Evolutionary conservation across 1,284 basidiomycete genomes (phyloP).

Genomic region (Porogramme epimiltina): DNA sequence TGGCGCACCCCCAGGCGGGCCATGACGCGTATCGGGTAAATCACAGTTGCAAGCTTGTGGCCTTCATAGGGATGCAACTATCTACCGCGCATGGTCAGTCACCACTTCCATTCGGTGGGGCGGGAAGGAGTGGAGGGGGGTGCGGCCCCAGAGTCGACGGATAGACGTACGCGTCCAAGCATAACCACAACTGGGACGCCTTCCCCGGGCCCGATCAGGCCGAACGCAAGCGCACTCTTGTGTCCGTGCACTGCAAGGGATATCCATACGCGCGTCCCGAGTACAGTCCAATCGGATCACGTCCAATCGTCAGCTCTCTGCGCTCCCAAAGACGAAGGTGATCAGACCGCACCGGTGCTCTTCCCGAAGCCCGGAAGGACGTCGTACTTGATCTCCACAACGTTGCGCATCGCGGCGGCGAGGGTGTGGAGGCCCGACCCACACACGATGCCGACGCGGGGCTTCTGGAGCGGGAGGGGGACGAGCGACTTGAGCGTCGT

Average conservation of each 20-base stretch:
- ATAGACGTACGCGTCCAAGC: conserved; percentile 67
- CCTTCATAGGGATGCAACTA: conserved; percentile 88
- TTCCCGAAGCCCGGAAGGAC: conserved; percentile 67
- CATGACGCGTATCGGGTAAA: conserved; percentile 80
- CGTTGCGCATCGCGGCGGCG: conserved; percentile 54
- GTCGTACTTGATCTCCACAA: conserved; percentile 60
- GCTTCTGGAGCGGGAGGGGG: conserved; percentile 47
- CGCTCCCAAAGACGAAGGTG: neutral
- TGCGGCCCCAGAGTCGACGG: neutral
- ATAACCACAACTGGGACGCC: conserved; percentile 79
- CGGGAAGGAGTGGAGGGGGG: neutral
- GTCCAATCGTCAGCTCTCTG: neutral
- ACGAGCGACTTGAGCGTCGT: conserved; percentile 39
- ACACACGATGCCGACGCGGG: conserved; percentile 76
- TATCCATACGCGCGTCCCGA: no score
- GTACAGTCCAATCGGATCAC: neutral
- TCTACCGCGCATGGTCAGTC: conserved; percentile 9
- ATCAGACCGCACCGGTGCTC: conserved; percentile 61
- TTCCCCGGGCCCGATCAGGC: conserved; percentile 59
- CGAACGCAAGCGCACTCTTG: conserved; percentile 77
- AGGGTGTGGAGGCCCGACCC: conserved; percentile 77
- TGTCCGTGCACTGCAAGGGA: conserved; percentile 69
- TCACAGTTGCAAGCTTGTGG: conserved; percentile 63
- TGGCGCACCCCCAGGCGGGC: conserved; percentile 72
- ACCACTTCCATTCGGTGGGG: neutral